Percentiles rank a stretch among this genome's conserved stretches.
phyloP scores from a whole-genome alignment of 805 yeast species.

The Ogataea sp. region DNA sequence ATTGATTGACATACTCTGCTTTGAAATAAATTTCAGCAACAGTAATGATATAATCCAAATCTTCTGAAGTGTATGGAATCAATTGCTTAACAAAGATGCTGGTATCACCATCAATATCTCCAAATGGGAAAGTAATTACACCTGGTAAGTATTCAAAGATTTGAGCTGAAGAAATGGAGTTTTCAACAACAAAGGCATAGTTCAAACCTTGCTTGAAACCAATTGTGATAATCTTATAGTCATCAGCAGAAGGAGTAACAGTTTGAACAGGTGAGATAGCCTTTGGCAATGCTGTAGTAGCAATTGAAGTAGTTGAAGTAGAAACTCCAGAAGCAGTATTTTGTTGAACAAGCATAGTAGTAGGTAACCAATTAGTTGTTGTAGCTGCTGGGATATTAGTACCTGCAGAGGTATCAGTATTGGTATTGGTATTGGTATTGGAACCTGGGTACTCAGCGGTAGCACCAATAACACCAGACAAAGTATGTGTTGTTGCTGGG shows the following conservation, averaged over 20 bases:
- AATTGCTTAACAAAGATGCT: constrained; percentile 56
- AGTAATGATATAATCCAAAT: constrained; percentile 62
- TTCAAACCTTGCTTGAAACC: constrained; percentile 77
- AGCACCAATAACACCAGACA: too few relatives aligned
- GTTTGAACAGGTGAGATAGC: constrained; percentile 60
- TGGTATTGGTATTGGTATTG: too few relatives aligned
- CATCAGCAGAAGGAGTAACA: constrained; percentile 36
- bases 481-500: too few relatives aligned
- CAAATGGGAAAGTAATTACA: constrained; percentile 58
- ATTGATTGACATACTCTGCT: constrained; percentile 32
- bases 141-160: constrained; percentile 79
- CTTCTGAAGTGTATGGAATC: constrained; percentile 61
- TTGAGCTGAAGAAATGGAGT: constrained; percentile 74
- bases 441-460: too few relatives aligned
- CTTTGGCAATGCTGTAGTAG: constrained; percentile 56
- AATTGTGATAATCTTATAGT: constrained; percentile 53
- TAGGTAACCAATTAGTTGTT: constrained; percentile 34
- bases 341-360: constrained; percentile 28
- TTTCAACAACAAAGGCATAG: constrained; percentile 73
- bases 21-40: constrained; percentile 89
- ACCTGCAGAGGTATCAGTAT: not conserved
- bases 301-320: constrained; percentile 20
- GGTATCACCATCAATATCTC: constrained; percentile 17
- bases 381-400: constrained; percentile 2
- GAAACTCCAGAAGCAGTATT: constrained; percentile 21